Evolutionary conservation across 163 green algal species (phyloP).

Genomic region (Picocystis sp.): DNA sequence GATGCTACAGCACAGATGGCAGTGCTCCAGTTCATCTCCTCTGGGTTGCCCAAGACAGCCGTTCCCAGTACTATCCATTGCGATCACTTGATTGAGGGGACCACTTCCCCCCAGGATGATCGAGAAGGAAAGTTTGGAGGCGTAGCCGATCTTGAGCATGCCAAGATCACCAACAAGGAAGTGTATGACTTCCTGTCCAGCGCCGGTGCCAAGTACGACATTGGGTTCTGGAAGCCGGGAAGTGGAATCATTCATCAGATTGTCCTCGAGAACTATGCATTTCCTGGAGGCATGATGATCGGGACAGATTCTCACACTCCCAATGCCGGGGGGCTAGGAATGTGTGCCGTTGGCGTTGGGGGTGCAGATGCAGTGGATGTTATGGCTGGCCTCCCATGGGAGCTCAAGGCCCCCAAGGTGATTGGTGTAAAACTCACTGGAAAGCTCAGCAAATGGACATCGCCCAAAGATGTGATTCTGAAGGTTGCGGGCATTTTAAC

Average conservation of each 20-base stretch:
- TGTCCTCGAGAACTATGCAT: conserved; percentile 46
- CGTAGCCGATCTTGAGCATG: conserved; percentile 6
- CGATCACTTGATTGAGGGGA: conserved; percentile 87
- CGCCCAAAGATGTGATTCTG: conserved; percentile 89
- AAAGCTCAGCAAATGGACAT: conserved; percentile 74
- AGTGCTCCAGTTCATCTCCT: conserved; percentile 95
- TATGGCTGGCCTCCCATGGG: conserved; percentile 92
- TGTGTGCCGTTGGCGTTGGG: conserved; percentile 79
- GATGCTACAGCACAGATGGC: conserved; percentile 94
- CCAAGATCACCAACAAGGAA: conserved; percentile 8
- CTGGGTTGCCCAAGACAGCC: conserved; percentile 66
- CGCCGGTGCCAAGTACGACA: conserved; percentile 78
- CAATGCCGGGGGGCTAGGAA: conserved; percentile 80
- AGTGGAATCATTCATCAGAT: conserved; percentile 85
- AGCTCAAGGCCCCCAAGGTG: conserved; percentile 81
- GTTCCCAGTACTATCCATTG: conserved; percentile 92
- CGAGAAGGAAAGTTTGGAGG: conserved; percentile 38
- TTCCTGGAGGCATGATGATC: conserved; percentile 88
- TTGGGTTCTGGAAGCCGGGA: conserved; percentile 88
- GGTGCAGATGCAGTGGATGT: conserved; percentile 89
- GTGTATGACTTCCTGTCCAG: conserved; percentile 86
- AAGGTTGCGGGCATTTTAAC: conserved; percentile 91
- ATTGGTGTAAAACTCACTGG: conserved; percentile 83
- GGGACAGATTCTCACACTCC: conserved; percentile 90
- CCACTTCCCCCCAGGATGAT: conserved; percentile 70